Evolutionary conservation across 345 rosid genomes (phyloP).

Genomic region (Rhodamnia argentea): DNA sequence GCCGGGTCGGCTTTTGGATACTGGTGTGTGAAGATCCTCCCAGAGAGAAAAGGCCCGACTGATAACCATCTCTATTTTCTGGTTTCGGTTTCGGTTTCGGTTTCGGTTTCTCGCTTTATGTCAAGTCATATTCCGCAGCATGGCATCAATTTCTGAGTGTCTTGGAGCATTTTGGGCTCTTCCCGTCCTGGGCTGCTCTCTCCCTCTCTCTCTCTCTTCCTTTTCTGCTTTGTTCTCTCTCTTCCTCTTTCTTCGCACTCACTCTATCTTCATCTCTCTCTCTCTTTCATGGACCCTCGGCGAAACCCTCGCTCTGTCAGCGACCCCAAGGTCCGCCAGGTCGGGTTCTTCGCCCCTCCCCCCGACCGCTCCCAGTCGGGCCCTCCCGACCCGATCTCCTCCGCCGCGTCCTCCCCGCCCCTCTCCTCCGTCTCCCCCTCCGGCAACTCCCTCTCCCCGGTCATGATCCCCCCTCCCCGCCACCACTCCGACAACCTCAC

Average conservation of each 20-base stretch:
- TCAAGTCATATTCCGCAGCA: too few relatives aligned
- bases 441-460: conserved; percentile 66
- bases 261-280: neutral
- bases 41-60: too few relatives aligned
- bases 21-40: too few relatives aligned
- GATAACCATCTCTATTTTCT: too few relatives aligned
- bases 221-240: neutral
- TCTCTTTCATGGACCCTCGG: conserved; percentile 51
- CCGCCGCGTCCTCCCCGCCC: conserved; percentile 5
- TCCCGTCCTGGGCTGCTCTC: neutral
- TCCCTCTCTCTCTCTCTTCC: neutral
- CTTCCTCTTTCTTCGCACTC: neutral
- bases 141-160: neutral
- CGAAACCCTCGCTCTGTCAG: conserved; percentile 59
- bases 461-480: conserved; percentile 90
- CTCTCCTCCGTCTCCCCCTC: conserved; percentile 38
- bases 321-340: conserved; percentile 85
- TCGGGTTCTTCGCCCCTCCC: conserved; percentile 61
- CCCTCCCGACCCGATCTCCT: conserved; percentile 27
- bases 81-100: too few relatives aligned
- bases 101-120: too few relatives aligned
- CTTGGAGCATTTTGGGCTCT: neutral
- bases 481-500: conserved; percentile 37
- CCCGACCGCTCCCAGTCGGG: conserved; percentile 29
- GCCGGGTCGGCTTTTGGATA: neutral